Evolutionary conservation across 305 asterid species (phyloP).

Genomic region (Fraxinus baroniana): DNA sequence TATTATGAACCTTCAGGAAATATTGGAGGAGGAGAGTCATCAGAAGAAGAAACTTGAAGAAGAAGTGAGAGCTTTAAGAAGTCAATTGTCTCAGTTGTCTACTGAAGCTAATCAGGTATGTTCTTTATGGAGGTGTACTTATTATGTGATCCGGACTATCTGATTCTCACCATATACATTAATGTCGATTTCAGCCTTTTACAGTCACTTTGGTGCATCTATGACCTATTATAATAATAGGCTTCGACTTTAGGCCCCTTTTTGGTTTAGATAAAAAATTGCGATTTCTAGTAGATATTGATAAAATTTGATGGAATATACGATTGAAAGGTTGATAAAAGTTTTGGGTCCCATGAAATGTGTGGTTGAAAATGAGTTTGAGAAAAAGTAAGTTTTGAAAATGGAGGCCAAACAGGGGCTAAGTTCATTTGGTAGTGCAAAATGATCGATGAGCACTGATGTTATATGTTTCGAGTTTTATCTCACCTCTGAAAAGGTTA

Average conservation of each 20-base stretch:
- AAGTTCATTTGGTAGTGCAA: not conserved
- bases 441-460: conserved; percentile 2
- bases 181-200: conserved; percentile 1
- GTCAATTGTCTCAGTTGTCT: conserved; percentile 70
- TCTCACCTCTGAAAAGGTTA: not conserved
- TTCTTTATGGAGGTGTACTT: not conserved
- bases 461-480: conserved; percentile 7
- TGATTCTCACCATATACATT: conserved; percentile 2
- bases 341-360: not conserved
- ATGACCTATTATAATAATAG: conserved; percentile 6
- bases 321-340: not conserved
- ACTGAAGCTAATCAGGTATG: conserved; percentile 76
- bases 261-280: not conserved
- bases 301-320: too few species aligned
- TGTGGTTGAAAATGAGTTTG: not conserved
- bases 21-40: conserved; percentile 76
- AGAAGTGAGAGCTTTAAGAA: conserved; percentile 73
- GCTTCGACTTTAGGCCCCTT: not conserved
- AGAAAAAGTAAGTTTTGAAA: not conserved
- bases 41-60: conserved; percentile 91
- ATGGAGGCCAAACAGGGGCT: not conserved
- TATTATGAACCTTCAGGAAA: conserved; percentile 55
- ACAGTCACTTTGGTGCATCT: not conserved
- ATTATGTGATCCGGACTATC: conserved; percentile 2
- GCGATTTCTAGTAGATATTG: not conserved